A percentile compares a stretch with the other conserved stretches of the same genome.
Evolutionary conservation across 202 grass and related monocot species (phyloP).

Genomic region (Schoenoplectus triqueter): DNA sequence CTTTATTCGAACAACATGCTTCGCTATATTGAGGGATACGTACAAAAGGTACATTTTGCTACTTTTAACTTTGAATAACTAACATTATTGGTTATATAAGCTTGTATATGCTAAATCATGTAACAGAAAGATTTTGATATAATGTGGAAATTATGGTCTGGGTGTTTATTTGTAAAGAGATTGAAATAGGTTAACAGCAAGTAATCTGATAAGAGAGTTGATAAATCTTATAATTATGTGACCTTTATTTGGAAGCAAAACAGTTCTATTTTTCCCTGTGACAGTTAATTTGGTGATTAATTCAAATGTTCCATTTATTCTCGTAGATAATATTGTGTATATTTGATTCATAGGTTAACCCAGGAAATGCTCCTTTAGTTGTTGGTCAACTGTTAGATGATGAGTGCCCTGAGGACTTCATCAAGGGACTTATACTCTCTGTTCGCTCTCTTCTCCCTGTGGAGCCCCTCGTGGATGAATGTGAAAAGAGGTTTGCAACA

Average conservation of each 20-base stretch:
- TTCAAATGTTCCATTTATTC: background rate
- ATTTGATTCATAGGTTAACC: conserved; percentile 69
- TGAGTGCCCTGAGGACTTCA: conserved; percentile 98
- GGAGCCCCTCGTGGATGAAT: conserved; percentile 91
- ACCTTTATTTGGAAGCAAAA: background rate
- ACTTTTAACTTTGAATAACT: conserved; percentile 16
- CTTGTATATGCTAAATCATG: background rate
- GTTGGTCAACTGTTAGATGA: conserved; percentile 93
- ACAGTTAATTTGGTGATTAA: background rate
- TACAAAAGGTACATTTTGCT: conserved; percentile 69
- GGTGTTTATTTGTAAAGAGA: background rate
- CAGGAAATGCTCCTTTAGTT: conserved; percentile 89
- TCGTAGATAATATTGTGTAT: conserved; percentile 19
- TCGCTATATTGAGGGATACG: conserved; percentile 96
- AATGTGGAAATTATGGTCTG: background rate
- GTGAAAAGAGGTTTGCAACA: conserved; percentile 83
- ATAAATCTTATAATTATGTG: background rate
- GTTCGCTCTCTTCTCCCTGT: conserved; percentile 96
- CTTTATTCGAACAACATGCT: conserved; percentile 97
- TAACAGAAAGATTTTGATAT: conserved; percentile 12
- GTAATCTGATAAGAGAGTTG: background rate
- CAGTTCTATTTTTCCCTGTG: background rate
- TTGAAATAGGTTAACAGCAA: conserved; percentile 19
- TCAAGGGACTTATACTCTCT: conserved; percentile 96
- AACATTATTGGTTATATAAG: background rate